A percentile compares a stretch with the other conserved stretches of the same genome.
phyloP scores from a whole-genome alignment of 257 asterid genomes.

The Lantana camara region DNA sequence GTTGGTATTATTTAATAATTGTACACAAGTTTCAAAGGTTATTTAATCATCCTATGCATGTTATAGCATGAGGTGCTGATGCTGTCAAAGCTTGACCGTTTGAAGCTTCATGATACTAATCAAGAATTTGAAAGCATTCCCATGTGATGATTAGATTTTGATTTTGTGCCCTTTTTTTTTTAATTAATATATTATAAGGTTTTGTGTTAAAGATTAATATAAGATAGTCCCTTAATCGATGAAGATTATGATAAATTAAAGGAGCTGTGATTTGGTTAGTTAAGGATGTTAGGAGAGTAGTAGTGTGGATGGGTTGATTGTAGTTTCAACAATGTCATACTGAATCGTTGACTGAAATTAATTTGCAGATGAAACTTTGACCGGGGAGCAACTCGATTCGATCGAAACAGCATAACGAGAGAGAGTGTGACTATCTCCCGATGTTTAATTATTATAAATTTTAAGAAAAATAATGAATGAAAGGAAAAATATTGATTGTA shows the following conservation, averaged over 20 bases:
- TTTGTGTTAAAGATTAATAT: background rate
- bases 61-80: conserved; percentile 21
- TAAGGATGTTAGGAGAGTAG: background rate
- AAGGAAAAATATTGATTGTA: too few species aligned
- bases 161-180: background rate
- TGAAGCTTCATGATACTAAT: background rate
- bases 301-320: background rate
- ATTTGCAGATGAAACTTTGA: background rate
- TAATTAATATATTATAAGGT: background rate
- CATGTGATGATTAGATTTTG: conserved; percentile 24
- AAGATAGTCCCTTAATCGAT: too few species aligned
- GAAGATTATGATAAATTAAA: too few species aligned
- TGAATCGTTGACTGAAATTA: conserved; percentile 22
- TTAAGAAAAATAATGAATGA: too few species aligned
- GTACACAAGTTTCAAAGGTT: background rate
- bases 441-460: too few species aligned
- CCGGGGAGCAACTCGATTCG: background rate
- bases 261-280: background rate
- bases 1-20: background rate
- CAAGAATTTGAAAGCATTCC: background rate
- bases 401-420: too few species aligned
- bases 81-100: conserved; percentile 30
- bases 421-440: too few species aligned
- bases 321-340: conserved; percentile 6
- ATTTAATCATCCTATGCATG: background rate